Conservation (phyloP, 257 asterid genomes). For the Avicennia marina region DNA sequence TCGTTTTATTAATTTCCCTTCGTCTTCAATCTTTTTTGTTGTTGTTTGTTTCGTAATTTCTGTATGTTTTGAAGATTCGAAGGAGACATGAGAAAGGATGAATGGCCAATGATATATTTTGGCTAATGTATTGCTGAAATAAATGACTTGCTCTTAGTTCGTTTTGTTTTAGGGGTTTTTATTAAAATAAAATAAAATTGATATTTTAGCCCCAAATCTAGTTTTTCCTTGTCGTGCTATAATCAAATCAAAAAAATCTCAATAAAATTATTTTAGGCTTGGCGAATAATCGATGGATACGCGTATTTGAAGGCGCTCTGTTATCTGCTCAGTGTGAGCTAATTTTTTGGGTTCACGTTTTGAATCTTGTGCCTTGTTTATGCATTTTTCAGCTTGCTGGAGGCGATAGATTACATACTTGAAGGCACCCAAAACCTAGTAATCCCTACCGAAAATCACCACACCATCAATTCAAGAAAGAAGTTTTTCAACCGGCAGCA, state of each 20-base stretch:
- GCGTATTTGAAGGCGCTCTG: too few relatives aligned
- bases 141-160: too few relatives aligned
- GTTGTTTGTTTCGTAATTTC: neutral
- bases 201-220: too few relatives aligned
- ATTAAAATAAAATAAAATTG: too few relatives aligned
- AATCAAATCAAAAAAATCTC: too few relatives aligned
- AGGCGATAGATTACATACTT: slow-evolving; percentile 65
- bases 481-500: slow-evolving; percentile 28
- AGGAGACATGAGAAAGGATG: neutral
- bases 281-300: too few relatives aligned
- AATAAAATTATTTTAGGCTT: too few relatives aligned
- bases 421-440: slow-evolving; percentile 80
- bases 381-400: slow-evolving; percentile 48
- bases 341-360: neutral
- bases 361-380: neutral
- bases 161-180: too few relatives aligned
- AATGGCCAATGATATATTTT: too few relatives aligned
- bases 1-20: neutral
- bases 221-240: too few relatives aligned
- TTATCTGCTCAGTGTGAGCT: too few relatives aligned
- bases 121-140: too few relatives aligned
- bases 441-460: slow-evolving; percentile 51
- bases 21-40: neutral
- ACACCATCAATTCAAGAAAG: slow-evolving; percentile 38
- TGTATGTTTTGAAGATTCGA: neutral